phyloP scores from a whole-genome alignment of 768 basidiomycete genomes.

The Tulasnella sp. region DNA sequence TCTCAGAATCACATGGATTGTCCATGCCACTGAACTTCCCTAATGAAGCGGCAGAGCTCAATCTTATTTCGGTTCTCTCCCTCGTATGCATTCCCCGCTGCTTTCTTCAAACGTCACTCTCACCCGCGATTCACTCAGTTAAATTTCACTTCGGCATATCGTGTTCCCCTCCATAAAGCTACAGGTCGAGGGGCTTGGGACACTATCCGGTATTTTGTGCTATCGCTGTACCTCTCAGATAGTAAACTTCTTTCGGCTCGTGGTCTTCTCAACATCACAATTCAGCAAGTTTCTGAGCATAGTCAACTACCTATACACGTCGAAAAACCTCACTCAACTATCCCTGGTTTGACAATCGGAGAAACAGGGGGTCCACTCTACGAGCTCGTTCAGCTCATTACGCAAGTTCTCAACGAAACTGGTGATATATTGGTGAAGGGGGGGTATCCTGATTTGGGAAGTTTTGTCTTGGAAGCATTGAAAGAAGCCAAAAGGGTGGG shows the following conservation, averaged over 20 bases:
- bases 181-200: slow-evolving; percentile 77
- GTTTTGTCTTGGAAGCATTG: slow-evolving; percentile 58
- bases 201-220: slow-evolving; percentile 58
- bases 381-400: slow-evolving; percentile 58
- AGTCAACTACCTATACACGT: slow-evolving; percentile 56
- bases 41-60: slow-evolving; percentile 59
- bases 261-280: slow-evolving; percentile 45
- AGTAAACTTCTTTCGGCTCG: slow-evolving; percentile 34
- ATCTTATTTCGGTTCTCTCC: slow-evolving; percentile 62
- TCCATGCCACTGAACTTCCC: slow-evolving; percentile 69
- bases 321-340: slow-evolving; percentile 54
- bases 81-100: slow-evolving; percentile 24
- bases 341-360: slow-evolving; percentile 60
- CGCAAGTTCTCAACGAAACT: slow-evolving; percentile 53
- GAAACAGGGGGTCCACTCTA: slow-evolving; percentile 62
- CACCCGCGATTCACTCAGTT: slow-evolving; percentile 26
- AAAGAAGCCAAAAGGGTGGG: slow-evolving; percentile 35
- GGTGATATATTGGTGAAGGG: slow-evolving; percentile 45
- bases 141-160: slow-evolving; percentile 76
- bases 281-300: slow-evolving; percentile 53
- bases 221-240: slow-evolving; percentile 52
- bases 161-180: slow-evolving; percentile 52
- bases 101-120: neutral
- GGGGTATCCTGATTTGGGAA: slow-evolving; percentile 59
- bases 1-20: slow-evolving; percentile 54